Evolutionary conservation across 257 asterid genomes (phyloP).

Genomic region (Nicotiana benthamiana): DNA sequence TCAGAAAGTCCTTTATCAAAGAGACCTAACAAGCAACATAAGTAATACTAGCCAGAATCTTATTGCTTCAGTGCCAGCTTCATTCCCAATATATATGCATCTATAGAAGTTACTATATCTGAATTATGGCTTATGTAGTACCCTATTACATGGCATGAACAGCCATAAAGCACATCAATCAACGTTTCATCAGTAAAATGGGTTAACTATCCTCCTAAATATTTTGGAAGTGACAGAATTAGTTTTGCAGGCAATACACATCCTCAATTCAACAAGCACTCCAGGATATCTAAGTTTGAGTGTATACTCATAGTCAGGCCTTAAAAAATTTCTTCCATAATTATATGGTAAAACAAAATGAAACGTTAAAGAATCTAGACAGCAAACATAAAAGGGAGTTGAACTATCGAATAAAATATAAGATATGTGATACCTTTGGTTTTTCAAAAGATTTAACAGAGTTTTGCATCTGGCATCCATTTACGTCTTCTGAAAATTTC

Average conservation of each 20-base stretch:
- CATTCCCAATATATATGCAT: background rate
- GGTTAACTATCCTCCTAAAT: background rate
- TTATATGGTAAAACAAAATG: background rate
- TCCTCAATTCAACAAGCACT: background rate
- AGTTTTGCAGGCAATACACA: background rate
- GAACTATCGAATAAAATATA: background rate
- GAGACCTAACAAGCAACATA: background rate
- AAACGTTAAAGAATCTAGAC: background rate
- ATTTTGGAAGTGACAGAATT: background rate
- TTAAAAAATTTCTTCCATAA: background rate
- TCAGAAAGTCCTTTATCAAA: background rate
- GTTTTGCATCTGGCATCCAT: constrained; percentile 21
- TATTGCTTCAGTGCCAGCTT: background rate
- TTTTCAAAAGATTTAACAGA: constrained; percentile 31
- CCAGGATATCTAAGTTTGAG: background rate
- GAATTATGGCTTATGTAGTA: background rate
- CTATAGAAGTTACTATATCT: background rate
- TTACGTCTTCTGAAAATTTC: constrained; percentile 48
- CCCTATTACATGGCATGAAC: background rate
- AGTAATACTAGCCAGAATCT: background rate
- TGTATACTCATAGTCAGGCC: background rate
- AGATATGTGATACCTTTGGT: constrained; percentile 41
- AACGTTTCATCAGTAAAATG: background rate
- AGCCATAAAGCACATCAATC: background rate
- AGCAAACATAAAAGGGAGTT: background rate